Conservation (phyloP, 148 eudicot genomes). For the Fallopia convolvulus region DNA sequence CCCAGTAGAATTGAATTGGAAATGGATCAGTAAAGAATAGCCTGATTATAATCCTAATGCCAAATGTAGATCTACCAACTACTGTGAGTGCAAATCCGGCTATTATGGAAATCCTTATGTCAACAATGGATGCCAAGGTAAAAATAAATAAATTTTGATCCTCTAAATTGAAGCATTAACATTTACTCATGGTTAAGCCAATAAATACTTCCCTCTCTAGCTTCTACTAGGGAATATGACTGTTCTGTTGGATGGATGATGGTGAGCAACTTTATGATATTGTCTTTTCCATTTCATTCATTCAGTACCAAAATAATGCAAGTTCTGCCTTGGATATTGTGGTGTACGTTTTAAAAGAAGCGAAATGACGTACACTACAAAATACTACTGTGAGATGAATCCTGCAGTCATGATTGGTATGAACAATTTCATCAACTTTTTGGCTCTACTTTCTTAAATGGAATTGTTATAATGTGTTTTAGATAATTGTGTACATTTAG, state of each 20-base stretch:
- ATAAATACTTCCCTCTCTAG: background rate
- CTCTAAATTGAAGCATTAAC: too few species aligned
- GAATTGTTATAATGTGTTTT: too few species aligned
- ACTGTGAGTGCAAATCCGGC: background rate
- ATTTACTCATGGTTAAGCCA: background rate
- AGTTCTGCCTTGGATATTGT: background rate
- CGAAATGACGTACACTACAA: background rate
- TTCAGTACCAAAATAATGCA: background rate
- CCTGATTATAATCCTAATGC: background rate
- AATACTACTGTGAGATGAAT: background rate
- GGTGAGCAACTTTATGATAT: background rate
- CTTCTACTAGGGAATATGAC: background rate
- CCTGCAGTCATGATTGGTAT: background rate
- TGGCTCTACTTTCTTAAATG: too few species aligned
- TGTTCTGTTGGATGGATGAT: too few species aligned
- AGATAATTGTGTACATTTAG: too few species aligned
- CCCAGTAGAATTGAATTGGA: background rate
- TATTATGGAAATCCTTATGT: slow-evolving; percentile 19
- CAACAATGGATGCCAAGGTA: slow-evolving; percentile 25
- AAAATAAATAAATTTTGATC: background rate
- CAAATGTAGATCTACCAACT: background rate
- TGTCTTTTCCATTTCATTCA: too few species aligned
- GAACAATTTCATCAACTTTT: too few species aligned
- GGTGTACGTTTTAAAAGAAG: background rate
- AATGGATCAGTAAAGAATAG: background rate